These are phyloP conservation scores for Phialophora verrucosa DNA, from an alignment of 2,329 filamentous ascomycete species.

Conservation along the genomic window DNA sequence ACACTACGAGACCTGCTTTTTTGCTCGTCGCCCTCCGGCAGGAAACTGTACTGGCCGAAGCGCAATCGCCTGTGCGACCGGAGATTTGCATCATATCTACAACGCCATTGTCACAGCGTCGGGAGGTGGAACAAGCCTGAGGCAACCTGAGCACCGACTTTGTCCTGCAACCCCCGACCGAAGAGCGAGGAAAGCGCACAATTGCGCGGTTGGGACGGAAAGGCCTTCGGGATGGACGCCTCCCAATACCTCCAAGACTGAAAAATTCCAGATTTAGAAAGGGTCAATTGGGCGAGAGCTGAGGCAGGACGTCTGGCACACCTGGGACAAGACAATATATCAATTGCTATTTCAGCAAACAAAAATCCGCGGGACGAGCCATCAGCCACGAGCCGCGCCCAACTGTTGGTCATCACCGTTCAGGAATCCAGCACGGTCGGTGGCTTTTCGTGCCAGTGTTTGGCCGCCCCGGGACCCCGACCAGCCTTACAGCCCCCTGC, in stretches of 20 bases:
- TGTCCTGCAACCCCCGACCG: slow-evolving; percentile 5
- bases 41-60: slow-evolving; percentile 9
- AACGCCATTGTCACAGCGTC: slow-evolving; percentile 25
- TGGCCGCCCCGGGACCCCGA: slow-evolving; percentile 1
- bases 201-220: slow-evolving; percentile 22
- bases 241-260: slow-evolving; percentile 23
- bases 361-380: slow-evolving; percentile 32
- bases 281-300: slow-evolving; percentile 3
- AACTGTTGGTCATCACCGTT: slow-evolving; percentile 6
- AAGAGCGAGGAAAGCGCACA: slow-evolving; percentile 20
- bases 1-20: slow-evolving; percentile 12
- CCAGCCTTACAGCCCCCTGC: slow-evolving; percentile 10
- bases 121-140: slow-evolving; percentile 22
- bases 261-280: slow-evolving; percentile 17
- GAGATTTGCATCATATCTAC: slow-evolving; percentile 25
- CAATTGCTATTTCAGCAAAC: slow-evolving; percentile 18
- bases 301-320: background rate
- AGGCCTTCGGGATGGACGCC: slow-evolving; percentile 23
- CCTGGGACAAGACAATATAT: slow-evolving; percentile 14
- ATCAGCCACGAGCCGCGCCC: slow-evolving; percentile 29
- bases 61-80: slow-evolving; percentile 28
- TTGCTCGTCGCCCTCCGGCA: slow-evolving; percentile 16
- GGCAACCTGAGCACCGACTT: slow-evolving; percentile 16
- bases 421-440: slow-evolving; percentile 1
- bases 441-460: slow-evolving; percentile 4